Evolutionary conservation across 352 stramenopile species (phyloP), one percentile per base, ranked within the genome.

Genomic region (Globisporangium parvum): DNA sequence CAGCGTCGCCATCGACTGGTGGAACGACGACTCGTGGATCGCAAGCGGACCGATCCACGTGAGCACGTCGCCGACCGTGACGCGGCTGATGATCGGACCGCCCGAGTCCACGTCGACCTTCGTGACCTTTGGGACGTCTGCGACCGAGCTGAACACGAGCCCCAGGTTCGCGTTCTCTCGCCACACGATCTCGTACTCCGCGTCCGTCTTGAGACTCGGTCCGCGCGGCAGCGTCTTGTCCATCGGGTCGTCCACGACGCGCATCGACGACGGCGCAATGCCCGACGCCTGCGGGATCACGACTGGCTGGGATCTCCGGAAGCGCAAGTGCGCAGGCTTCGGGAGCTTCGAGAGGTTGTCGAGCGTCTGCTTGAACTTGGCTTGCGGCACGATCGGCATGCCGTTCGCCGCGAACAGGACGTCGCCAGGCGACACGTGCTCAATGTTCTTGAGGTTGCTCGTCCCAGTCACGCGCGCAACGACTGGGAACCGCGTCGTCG

Each of bases 171-270:
- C 76, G 62, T 85, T 91, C 46, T 95, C 85, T 21, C 80, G 69
- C 85, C 85, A 95, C 42, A 93, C 78, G 18, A 93, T 70, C 49
- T 92, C 85, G 60, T 90, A 95, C 60, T 93, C 82, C 23, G 71
- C 63, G 31, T 90, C 78, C 21, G 6, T n/a, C 20, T 80, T 83
- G 39, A 91, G 57, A 4, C 65, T 23, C n/a, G 76, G 77, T 9
- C 77, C 79, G 24, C 79, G 78, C 9, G 73, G 75, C 26, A 89
- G 55, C 14, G 60, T 45, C 33, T 76, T 66, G 52, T 89, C 75
- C 9, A 55, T 63, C 35, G 37, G 14, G 1, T 88, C 75, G 1
- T 88, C 75, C 0, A 46, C 41, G 41, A 5, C 41, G 18, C 18
- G n/a, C 41, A 18, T 12, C 41, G 41, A 15, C 23, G 14, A 3